Evolutionary conservation across 495 filamentous ascomycete genomes (phyloP), one percentile per base, ranked within the genome.

Genomic region (Durotheca rogersii): DNA sequence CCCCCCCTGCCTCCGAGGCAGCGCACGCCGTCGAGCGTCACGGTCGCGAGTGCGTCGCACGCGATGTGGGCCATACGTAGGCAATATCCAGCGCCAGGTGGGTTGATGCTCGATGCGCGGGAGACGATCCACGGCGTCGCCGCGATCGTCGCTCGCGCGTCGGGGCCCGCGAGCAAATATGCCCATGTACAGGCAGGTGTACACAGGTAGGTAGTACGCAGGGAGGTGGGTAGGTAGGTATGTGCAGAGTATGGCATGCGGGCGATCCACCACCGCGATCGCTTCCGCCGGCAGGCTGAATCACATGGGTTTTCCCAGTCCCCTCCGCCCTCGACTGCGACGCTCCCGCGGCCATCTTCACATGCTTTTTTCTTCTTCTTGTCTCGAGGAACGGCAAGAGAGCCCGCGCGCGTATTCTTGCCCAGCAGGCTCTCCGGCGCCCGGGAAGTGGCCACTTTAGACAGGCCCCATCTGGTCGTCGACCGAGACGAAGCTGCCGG

Each of bases 51-150:
- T 41, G 41, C 44, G 16, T 48, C 36, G 49, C 38, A 50, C 15
- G 23, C 34, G 33, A 31, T 53, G 45, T 41, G 40, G 44, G 41
- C 23, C 37, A 50, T 45, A n/a, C n/a, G n/a, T n/a, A 45, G 23
- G 23, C 9, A 45, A 36, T 50, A 41, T 45, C 35, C 40, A 16
- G 40, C 39, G 34, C 34, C 40, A 44, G 45, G 46, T 20, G 34
- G 44, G 5, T 14, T 41, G 55, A 58, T 58, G 50, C 56, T 44
- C 56, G 37, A 37, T 50, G 53, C 53, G 47, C 36, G 41, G 12
- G 55, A 32, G 48, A 58, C 55, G 55, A 53, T 58, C 55, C 55
- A 58, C 55, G 49, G 38, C 41, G n/a, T n/a, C n/a, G n/a, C n/a
- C n/a, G 44, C 34, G 29, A 14, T 50, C 35, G 49, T 54, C 37